A percentile compares a stretch with the other conserved stretches of the same genome.
Conservation (phyloP, 441 rosid genomes). For the Erodium texanum region DNA sequence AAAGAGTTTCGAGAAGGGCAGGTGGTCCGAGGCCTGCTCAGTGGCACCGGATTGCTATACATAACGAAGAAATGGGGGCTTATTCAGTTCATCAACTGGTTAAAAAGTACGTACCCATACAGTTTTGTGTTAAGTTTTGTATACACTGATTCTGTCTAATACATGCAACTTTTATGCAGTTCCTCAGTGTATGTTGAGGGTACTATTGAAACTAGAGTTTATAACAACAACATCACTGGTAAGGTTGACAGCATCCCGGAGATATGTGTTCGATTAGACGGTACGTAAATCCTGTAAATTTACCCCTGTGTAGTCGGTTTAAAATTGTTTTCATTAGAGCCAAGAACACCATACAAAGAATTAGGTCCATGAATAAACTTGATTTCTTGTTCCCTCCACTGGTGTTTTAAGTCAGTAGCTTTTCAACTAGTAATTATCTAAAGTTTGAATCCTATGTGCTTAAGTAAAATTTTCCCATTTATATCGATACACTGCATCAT, state of each 20-base stretch:
- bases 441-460: too few relatives aligned
- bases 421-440: background rate
- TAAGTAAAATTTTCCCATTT: too few relatives aligned
- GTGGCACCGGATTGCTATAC: conserved; percentile 96
- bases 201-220: conserved; percentile 78
- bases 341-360: background rate
- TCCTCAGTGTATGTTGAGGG: conserved; percentile 90
- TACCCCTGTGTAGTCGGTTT: background rate
- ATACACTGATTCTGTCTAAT: conserved; percentile 14
- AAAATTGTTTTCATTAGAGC: background rate
- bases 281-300: conserved; percentile 28
- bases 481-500: background rate
- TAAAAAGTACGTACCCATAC: conserved; percentile 53
- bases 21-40: conserved; percentile 75
- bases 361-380: background rate
- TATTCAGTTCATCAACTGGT: conserved; percentile 74
- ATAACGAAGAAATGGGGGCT: conserved; percentile 60
- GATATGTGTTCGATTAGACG: conserved; percentile 79
- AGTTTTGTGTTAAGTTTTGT: background rate
- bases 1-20: conserved; percentile 41
- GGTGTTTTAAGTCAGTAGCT: background rate
- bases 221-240: conserved; percentile 85
- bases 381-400: background rate
- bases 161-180: conserved; percentile 37
- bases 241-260: conserved; percentile 81